A percentile compares a stretch with the other conserved stretches of the same genome.
phyloP scores from a whole-genome alignment of 192 early-diverging fungal genomes.

The Coemansia reversa region DNA sequence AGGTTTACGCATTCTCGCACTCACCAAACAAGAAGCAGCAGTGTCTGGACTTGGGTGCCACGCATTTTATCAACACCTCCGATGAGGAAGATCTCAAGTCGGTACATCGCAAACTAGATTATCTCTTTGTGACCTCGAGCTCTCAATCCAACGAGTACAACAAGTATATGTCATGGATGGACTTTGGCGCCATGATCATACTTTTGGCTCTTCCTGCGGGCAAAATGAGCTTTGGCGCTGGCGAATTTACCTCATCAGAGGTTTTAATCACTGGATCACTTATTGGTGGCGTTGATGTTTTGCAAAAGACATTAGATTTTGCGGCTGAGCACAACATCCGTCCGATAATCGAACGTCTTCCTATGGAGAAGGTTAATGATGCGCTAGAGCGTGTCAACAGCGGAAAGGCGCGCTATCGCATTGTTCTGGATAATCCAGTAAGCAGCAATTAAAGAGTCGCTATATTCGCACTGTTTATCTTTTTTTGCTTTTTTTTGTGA shows the following conservation, averaged over 20 bases:
- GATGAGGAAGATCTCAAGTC: constrained; percentile 28
- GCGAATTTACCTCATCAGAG: constrained; percentile 39
- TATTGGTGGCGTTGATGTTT: constrained; percentile 60
- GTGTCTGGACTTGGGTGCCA: constrained; percentile 57
- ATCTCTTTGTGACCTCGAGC: constrained; percentile 43
- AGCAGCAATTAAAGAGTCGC: neutral
- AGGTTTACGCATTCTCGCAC: constrained; percentile 59
- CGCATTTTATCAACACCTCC: constrained; percentile 53
- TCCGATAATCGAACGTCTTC: constrained; percentile 64
- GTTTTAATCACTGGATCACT: constrained; percentile 62
- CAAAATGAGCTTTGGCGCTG: constrained; percentile 38
- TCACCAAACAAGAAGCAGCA: constrained; percentile 59
- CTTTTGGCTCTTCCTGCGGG: constrained; percentile 56
- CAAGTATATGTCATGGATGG: constrained; percentile 43
- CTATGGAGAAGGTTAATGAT: constrained; percentile 60
- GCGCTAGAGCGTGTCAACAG: constrained; percentile 59
- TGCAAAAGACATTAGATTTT: constrained; percentile 67
- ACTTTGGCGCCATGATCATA: constrained; percentile 52
- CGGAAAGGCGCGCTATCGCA: constrained; percentile 64
- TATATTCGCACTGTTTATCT: too few relatives aligned
- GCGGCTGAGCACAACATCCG: constrained; percentile 65
- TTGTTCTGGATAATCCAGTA: constrained; percentile 53
- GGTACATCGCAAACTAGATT: constrained; percentile 29
- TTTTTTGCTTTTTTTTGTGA: too few relatives aligned
- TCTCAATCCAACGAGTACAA: constrained; percentile 34